Evolutionary conservation across 148 eudicot species (phyloP), one percentile per base, ranked within the genome.

Genomic region (Persicaria maculosa): DNA sequence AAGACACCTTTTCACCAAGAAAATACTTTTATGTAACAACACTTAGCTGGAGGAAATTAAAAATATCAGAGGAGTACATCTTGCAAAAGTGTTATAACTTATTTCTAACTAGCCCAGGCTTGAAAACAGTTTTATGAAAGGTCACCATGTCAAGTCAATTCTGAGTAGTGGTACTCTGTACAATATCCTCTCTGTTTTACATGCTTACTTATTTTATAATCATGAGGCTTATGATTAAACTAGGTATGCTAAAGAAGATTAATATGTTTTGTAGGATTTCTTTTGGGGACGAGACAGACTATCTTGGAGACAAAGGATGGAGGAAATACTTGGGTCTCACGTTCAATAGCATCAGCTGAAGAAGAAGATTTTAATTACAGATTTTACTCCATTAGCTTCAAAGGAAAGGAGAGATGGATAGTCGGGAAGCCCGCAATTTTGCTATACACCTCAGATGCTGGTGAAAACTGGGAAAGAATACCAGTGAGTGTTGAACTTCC

Each of bases 331-430:
- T 92, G 97, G 98, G 83, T 15, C 50, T 87, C 89, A 46, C 88
- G 97, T 69, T 87, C 96, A 4, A 92, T 95, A 80, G 71, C 88
- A 47, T 90, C 98, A 50, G 98, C 98, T 44, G 98, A 95, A 81
- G 97, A 92, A 55, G 97, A 95, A 84, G 98, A 95, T 81, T 95
- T 95, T 77, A 95, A 92, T 76, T 95, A 95, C 82, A 88, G 98
- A 73, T 95, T 95, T 75, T 92, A 95, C 76, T 87, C 89, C 75
- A 92, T 92, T 79, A 95, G 97, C 78, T 95, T 95, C 76, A 87
- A 74, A 74, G 98, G 97, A 40, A 92, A 95, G 74, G 98, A 95
- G 72, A 96, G 98, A 16, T 95, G 98, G 98, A 92, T 95, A 74
- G 84, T 94, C 44, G 98, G 98, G 76, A 94, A 94, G 84, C 98